Conservation (phyloP, 2,329 filamentous ascomycete genomes). For the Diaporthe longicolla region DNA sequence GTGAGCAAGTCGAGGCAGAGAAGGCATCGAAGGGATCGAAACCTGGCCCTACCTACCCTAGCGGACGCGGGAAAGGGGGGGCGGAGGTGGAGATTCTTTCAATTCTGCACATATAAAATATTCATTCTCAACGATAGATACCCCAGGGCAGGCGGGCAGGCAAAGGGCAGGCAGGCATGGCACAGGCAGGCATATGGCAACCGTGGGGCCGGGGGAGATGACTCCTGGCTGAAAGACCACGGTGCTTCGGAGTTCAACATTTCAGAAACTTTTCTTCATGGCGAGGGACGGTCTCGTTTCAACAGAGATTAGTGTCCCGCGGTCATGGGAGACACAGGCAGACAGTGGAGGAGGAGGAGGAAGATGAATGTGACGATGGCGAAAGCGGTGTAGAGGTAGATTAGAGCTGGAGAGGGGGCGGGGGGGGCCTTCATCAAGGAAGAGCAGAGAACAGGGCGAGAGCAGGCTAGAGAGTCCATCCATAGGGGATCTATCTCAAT, state of each 20-base stretch:
- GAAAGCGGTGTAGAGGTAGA: too few species aligned
- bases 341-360: too few species aligned
- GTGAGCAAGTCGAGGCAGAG: conserved; percentile 10
- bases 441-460: neutral
- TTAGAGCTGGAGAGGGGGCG: neutral
- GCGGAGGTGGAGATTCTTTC: too few species aligned
- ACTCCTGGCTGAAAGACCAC: neutral
- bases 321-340: neutral
- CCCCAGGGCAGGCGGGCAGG: conserved; percentile 34
- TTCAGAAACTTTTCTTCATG: conserved; percentile 49
- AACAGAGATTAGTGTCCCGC: conserved; percentile 36
- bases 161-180: neutral
- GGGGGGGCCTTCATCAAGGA: neutral
- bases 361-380: too few species aligned
- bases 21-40: neutral
- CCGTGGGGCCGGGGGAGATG: too few species aligned
- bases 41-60: too few species aligned
- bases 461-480: neutral
- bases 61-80: too few species aligned
- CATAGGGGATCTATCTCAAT: neutral
- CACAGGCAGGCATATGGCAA: neutral
- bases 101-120: conserved; percentile 48
- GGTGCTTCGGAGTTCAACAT: conserved; percentile 46
- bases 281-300: conserved; percentile 36
- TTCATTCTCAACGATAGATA: conserved; percentile 45